Evolutionary conservation across 2,329 filamentous ascomycete genomes (phyloP).

Genomic region (Teratosphaeria nubilosa): DNA sequence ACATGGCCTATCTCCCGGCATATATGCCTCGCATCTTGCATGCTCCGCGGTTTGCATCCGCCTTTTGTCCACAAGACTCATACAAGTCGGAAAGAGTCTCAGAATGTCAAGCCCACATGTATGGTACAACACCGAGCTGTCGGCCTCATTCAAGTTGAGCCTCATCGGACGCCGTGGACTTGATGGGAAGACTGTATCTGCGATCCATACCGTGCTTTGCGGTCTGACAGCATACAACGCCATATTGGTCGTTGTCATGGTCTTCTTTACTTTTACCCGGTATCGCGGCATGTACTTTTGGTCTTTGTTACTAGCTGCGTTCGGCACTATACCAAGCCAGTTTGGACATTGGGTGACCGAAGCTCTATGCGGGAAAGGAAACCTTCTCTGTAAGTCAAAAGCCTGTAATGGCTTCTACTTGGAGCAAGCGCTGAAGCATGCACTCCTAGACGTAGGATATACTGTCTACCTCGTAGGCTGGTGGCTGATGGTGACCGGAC

Average conservation of each 20-base stretch:
- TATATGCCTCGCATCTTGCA: too few relatives aligned
- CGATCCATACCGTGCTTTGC: background rate
- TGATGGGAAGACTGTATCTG: background rate
- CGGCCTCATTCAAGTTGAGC: too few relatives aligned
- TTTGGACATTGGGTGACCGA: background rate
- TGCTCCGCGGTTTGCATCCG: too few relatives aligned
- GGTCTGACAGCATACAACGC: background rate
- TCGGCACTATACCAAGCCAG: background rate
- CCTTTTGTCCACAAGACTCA: too few relatives aligned
- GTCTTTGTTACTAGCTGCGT: background rate
- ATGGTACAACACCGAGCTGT: too few relatives aligned
- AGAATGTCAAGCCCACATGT: too few relatives aligned
- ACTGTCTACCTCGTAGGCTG: background rate
- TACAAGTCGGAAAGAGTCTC: too few relatives aligned
- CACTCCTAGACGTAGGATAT: background rate
- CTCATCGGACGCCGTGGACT: background rate
- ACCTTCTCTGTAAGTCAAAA: background rate
- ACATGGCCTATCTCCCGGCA: too few relatives aligned
- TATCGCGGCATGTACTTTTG: background rate
- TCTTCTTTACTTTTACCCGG: background rate
- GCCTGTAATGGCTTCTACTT: background rate
- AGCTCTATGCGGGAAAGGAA: background rate
- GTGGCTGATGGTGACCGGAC: background rate
- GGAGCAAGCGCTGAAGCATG: background rate
- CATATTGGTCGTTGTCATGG: background rate